These are phyloP conservation scores for Colletotrichum magnum DNA, from an alignment of 2,329 filamentous ascomycete genomes.

Conservation along the genomic window DNA sequence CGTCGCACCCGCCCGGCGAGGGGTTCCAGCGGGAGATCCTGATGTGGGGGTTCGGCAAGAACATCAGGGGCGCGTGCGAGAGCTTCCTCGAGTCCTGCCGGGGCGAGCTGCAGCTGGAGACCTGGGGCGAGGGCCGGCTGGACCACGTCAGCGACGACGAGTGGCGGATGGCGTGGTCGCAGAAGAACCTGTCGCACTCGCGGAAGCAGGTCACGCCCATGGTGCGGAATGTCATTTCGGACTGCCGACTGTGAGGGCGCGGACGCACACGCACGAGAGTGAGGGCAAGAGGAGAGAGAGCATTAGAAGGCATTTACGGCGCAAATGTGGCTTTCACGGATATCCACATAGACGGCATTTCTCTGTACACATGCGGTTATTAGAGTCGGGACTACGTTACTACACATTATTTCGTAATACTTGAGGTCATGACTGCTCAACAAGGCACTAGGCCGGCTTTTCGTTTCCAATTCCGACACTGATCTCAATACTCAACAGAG, in stretches of 20 bases:
- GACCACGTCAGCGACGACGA: conserved; percentile 55
- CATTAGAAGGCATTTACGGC: rapidly evolving
- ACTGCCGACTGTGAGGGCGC: conserved; percentile 2
- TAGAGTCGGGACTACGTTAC: neutral
- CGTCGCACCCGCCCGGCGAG: conserved; percentile 63
- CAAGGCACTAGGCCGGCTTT: neutral
- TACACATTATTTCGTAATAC: conserved; percentile 4
- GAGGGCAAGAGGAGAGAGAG: neutral
- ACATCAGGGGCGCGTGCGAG: conserved; percentile 64
- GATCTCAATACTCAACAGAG: neutral
- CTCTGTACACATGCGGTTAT: neutral
- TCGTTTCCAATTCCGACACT: neutral
- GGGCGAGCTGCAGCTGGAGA: conserved; percentile 68
- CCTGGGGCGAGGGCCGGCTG: conserved; percentile 65
- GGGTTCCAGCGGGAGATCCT: conserved; percentile 77
- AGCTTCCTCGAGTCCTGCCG: conserved; percentile 64
- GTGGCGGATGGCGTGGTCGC: conserved; percentile 76
- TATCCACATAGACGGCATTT: conserved; percentile 8
- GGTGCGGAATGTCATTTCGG: conserved; percentile 68
- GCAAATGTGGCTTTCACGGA: neutral
- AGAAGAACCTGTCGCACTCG: conserved; percentile 72
- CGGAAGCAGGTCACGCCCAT: conserved; percentile 80
- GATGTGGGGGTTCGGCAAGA: conserved; percentile 71
- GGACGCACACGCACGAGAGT: neutral
- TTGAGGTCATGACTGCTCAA: neutral